Percentiles rank a stretch among this genome's conserved stretches.
Conservation (phyloP, 2,329 filamentous ascomycete species). For the Bisporella sp. region DNA sequence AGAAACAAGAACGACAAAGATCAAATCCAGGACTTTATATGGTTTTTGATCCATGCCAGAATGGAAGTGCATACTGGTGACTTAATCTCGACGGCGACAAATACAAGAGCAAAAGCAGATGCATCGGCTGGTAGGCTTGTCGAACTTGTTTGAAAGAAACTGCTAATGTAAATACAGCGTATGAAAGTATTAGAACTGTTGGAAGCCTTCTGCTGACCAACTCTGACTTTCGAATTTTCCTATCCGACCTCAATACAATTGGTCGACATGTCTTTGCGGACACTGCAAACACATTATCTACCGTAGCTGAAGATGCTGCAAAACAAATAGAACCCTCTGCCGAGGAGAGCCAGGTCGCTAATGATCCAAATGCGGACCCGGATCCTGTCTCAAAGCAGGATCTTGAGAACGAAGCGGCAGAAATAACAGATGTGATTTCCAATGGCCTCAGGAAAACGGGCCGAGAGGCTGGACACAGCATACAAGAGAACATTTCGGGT, state of each 20-base stretch:
- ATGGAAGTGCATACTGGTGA: conserved; percentile 61
- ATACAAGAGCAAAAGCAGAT: conserved; percentile 62
- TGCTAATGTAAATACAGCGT: conserved; percentile 44
- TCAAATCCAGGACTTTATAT: conserved; percentile 87
- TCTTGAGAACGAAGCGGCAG: conserved; percentile 35
- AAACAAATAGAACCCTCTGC: conserved; percentile 65
- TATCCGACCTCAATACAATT: conserved; percentile 72
- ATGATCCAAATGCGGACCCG: conserved; percentile 26
- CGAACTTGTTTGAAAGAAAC: conserved; percentile 16
- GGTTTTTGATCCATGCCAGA: conserved; percentile 72
- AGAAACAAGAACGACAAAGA: conserved; percentile 76
- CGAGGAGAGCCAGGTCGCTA: conserved; percentile 49
- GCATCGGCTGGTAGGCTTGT: conserved; percentile 54
- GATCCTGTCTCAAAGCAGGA: conserved; percentile 46
- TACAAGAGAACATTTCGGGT: conserved; percentile 65
- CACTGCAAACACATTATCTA: conserved; percentile 71
- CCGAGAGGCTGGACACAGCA: conserved; percentile 58
- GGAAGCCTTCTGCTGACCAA: conserved; percentile 83
- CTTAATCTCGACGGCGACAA: conserved; percentile 51
- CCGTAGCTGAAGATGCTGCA: conserved; percentile 67
- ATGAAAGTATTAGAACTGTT: conserved; percentile 76
- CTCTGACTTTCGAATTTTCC: conserved; percentile 79
- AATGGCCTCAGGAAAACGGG: conserved; percentile 42
- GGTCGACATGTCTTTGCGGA: conserved; percentile 82
- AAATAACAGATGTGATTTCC: conserved; percentile 37